Conservation (phyloP, 768 basidiomycete genomes). For the Lactifluus pinguis region DNA sequence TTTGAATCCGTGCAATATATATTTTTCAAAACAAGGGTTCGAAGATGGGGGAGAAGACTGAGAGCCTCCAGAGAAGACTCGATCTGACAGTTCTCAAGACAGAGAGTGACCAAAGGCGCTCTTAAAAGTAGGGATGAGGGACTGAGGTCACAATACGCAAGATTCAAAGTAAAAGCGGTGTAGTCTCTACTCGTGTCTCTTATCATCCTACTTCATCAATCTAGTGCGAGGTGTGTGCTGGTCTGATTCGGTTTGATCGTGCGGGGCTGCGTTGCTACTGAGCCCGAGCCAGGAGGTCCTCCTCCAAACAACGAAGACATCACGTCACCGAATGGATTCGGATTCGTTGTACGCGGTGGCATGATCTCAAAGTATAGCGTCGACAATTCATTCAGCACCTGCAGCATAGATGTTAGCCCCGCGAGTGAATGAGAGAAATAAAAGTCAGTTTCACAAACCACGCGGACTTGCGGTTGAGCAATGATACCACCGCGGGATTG, state of each 20-base stretch:
- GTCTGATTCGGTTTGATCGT: neutral
- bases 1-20: neutral
- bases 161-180: neutral
- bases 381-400: conserved; percentile 64
- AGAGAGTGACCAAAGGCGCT: neutral
- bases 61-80: neutral
- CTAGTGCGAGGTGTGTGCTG: conserved; percentile 3
- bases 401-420: neutral
- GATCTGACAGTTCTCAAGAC: neutral
- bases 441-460: conserved; percentile 1
- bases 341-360: conserved; percentile 57
- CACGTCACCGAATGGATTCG: conserved; percentile 83
- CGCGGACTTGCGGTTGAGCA: conserved; percentile 48
- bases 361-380: conserved; percentile 82
- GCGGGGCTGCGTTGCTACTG: neutral
- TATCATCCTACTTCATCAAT: neutral
- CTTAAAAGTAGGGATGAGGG: neutral
- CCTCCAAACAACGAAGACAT: conserved; percentile 87
- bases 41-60: neutral
- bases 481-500: conserved; percentile 60
- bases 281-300: conserved; percentile 33
- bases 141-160: neutral
- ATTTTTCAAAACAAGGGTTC: neutral
- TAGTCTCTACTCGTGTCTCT: too few species aligned
- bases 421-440: neutral